These are phyloP conservation scores for Brassica cretica DNA, from an alignment of 345 rosid genomes.

Conservation along the genomic window DNA sequence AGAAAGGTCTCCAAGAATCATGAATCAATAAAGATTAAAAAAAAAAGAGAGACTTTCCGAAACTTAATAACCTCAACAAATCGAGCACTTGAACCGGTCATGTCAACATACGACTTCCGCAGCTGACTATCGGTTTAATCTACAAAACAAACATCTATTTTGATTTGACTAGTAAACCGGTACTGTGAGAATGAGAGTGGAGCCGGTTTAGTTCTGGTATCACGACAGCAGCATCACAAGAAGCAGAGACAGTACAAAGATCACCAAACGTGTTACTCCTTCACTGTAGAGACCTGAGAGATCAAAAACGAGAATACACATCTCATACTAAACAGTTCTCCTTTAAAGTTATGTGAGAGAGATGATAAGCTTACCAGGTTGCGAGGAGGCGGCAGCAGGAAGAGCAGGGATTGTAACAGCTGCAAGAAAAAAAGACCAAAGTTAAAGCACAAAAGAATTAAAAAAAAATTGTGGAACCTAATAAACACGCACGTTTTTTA, in stretches of 20 bases:
- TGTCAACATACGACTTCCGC: conserved; percentile 19
- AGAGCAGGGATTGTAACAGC: conserved; percentile 89
- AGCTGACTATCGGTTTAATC: conserved; percentile 27
- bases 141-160: conserved; percentile 22
- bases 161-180: conserved; percentile 29
- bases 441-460: not conserved
- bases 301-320: not conserved
- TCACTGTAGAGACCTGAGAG: conserved; percentile 56
- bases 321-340: not conserved
- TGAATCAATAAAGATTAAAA: conserved; percentile 26
- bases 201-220: conserved; percentile 19
- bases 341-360: not conserved
- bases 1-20: conserved; percentile 36
- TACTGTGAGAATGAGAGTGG: conserved; percentile 13
- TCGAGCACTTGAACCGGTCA: conserved; percentile 24
- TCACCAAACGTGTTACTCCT: conserved; percentile 34
- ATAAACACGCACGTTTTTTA: conserved; percentile 58
- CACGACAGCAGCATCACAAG: conserved; percentile 42
- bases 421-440: conserved; percentile 37
- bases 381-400: conserved; percentile 87
- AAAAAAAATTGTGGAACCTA: not conserved
- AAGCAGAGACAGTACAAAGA: conserved; percentile 37
- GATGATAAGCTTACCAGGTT: conserved; percentile 52
- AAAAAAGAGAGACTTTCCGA: conserved; percentile 17
- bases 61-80: conserved; percentile 32